phyloP scores from a whole-genome alignment of 2,329 filamentous ascomycete genomes.

The Bretziella fagacearum region DNA sequence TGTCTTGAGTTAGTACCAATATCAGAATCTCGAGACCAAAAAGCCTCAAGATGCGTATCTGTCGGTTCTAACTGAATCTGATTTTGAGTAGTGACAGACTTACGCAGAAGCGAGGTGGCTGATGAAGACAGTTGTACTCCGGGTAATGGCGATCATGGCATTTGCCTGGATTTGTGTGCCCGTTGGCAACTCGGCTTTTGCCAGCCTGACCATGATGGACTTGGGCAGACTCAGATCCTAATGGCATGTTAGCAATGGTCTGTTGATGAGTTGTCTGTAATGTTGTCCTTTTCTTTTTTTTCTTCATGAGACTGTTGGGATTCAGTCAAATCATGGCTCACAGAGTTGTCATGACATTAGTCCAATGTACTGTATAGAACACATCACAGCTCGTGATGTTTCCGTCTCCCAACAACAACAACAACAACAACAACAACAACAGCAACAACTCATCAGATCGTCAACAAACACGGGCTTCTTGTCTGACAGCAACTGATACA shows the following conservation, averaged over 20 bases:
- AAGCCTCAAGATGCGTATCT: too few relatives aligned
- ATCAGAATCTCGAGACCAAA: background rate
- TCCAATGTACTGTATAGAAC: too few relatives aligned
- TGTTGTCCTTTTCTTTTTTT: background rate
- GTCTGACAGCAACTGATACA: background rate
- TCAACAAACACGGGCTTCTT: too few relatives aligned
- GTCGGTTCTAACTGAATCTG: background rate
- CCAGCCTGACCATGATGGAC: conserved; percentile 62
- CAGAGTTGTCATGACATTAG: background rate
- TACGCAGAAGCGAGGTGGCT: conserved; percentile 63
- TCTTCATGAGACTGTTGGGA: background rate
- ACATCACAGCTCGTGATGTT: too few relatives aligned
- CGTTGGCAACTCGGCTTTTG: conserved; percentile 61
- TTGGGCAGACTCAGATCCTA: conserved; percentile 60
- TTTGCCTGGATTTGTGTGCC: conserved; percentile 76
- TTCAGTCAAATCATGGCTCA: background rate
- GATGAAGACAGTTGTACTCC: conserved; percentile 70
- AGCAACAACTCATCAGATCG: too few relatives aligned
- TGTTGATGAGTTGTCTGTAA: background rate
- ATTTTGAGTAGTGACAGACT: conserved; percentile 20
- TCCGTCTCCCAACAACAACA: too few relatives aligned
- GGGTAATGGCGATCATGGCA: conserved; percentile 61
- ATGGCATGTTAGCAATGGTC: background rate
- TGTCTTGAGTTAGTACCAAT: background rate
- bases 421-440: too few relatives aligned